Evolutionary conservation across 2,329 filamentous ascomycete genomes (phyloP).

Genomic region (Xylariales sp.): DNA sequence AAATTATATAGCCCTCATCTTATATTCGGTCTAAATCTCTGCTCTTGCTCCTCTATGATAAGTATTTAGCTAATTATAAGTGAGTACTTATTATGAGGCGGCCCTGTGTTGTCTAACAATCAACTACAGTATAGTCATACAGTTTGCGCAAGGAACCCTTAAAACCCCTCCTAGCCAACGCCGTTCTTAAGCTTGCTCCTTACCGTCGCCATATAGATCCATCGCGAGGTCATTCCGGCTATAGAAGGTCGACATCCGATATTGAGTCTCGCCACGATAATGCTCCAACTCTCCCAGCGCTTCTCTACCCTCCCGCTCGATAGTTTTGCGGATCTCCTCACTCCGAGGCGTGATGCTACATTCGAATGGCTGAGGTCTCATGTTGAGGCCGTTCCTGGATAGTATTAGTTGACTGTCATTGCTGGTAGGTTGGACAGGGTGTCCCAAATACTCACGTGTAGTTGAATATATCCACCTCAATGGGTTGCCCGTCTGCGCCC

Average conservation of each 20-base stretch:
- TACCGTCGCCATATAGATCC: slow-evolving; percentile 47
- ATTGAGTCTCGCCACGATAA: slow-evolving; percentile 67
- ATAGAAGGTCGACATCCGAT: slow-evolving; percentile 66
- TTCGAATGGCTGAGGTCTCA: slow-evolving; percentile 66
- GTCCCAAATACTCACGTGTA: slow-evolving; percentile 58
- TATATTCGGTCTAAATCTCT: no score
- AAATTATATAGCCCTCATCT: no score
- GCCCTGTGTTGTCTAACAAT: background rate
- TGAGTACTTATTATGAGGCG: no score
- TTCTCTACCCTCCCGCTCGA: slow-evolving; percentile 63
- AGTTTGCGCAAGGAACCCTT: background rate
- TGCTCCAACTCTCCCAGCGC: slow-evolving; percentile 63
- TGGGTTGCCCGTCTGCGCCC: slow-evolving; percentile 55
- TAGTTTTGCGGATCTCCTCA: slow-evolving; percentile 60
- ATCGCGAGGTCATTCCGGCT: slow-evolving; percentile 50
- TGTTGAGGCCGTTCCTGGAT: slow-evolving; percentile 66
- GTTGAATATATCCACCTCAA: slow-evolving; percentile 67
- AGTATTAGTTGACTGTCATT: slow-evolving; percentile 16
- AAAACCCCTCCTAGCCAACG: background rate
- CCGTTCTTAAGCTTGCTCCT: background rate
- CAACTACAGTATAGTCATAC: background rate
- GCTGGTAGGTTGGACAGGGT: background rate
- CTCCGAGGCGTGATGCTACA: slow-evolving; percentile 64
- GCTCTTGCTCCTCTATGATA: no score
- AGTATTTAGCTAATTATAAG: no score